Base-by-base conservation (phyloP, 345 rosid species). In the Hibiscus mutabilis region DNA sequence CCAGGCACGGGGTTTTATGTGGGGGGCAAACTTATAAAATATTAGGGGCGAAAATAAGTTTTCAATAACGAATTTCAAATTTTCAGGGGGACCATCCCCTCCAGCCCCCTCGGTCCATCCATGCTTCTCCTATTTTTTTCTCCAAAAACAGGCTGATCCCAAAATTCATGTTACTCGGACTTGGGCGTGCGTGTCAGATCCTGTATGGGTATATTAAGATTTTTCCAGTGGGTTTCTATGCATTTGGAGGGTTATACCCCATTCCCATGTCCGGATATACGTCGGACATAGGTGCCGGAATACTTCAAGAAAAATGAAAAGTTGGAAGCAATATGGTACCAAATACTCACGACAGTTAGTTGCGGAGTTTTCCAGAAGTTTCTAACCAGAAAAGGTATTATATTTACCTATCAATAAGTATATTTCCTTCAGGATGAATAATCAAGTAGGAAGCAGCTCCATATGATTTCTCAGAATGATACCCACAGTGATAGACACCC, bases 401-500 rank as follows among this genome's bases (percentile, higher is more conserved):
- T 0, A 52, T 68, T 42, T 81, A 88, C 92, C 88, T 86, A 67
- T 88, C 89, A 65, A 88, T 76, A 70, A 88, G 81, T 69, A 88
- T 76, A 76, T 88, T 86, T 80, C 92, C 92, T 67, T 86, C 84
- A 37, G 74, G 81, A 35, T 65, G 89, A 74, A 86, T 68, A 16
- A 88, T 84, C 81, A 88, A 71, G 79, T 78, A 88, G 61, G 89
- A 74, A 60, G 89, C 55, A 62, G 92, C 92, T 72, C 92, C 92
- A 1, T 29, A 88, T 14, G 92, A 86, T 57, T 88, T 83, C 70
- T 81, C 83, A 49, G 92, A 86, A 81, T 88, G 92, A 79, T 86
- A 86, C 10, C 92, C 92, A 70, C 89, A 88, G 68, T 88, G 92
- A 64, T 78, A 86, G 47, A 88, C 80, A 3, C 87, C 92, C 92